phyloP scores from a whole-genome alignment of 2,329 filamentous ascomycete genomes.

The Beauveria sp. region DNA sequence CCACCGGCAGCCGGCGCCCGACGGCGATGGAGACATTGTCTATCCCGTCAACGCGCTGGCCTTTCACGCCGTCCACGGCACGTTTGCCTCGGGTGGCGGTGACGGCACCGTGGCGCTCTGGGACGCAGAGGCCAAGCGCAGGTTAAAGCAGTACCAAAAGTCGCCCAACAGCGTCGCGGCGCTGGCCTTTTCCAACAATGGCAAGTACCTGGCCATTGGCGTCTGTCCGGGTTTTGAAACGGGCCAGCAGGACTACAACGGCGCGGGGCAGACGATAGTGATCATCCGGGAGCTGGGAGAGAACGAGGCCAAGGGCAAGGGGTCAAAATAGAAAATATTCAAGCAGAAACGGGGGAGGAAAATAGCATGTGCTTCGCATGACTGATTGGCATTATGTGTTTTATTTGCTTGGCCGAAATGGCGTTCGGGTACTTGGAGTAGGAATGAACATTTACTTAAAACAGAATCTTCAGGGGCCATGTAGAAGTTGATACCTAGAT shows the following conservation, averaged over 20 bases:
- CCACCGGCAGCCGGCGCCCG: slow-evolving; percentile 67
- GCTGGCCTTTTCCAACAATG: slow-evolving; percentile 69
- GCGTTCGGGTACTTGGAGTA: slow-evolving; percentile 11
- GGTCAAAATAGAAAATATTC: slow-evolving; percentile 47
- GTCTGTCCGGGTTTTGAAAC: slow-evolving; percentile 85
- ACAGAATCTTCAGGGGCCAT: neutral
- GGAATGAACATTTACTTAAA: slow-evolving; percentile 2
- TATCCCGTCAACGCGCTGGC: slow-evolving; percentile 87
- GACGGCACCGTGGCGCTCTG: slow-evolving; percentile 89
- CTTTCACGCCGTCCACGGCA: slow-evolving; percentile 77
- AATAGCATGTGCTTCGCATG: neutral
- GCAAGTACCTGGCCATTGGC: slow-evolving; percentile 69
- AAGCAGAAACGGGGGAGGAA: neutral
- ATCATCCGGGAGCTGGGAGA: slow-evolving; percentile 79
- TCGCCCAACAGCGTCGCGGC: slow-evolving; percentile 72
- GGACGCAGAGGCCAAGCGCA: slow-evolving; percentile 85
- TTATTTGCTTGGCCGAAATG: slow-evolving; percentile 11
- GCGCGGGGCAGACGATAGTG: slow-evolving; percentile 67
- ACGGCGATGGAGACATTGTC: slow-evolving; percentile 66
- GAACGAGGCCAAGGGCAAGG: slow-evolving; percentile 81
- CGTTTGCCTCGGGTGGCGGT: slow-evolving; percentile 82
- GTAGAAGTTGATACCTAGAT: slow-evolving; percentile 1
- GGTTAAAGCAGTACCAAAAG: slow-evolving; percentile 83
- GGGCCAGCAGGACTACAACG: slow-evolving; percentile 69
- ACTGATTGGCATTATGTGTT: neutral